These are phyloP conservation scores for Ogataea pini DNA, from an alignment of 805 yeast species.

Conservation along the genomic window DNA sequence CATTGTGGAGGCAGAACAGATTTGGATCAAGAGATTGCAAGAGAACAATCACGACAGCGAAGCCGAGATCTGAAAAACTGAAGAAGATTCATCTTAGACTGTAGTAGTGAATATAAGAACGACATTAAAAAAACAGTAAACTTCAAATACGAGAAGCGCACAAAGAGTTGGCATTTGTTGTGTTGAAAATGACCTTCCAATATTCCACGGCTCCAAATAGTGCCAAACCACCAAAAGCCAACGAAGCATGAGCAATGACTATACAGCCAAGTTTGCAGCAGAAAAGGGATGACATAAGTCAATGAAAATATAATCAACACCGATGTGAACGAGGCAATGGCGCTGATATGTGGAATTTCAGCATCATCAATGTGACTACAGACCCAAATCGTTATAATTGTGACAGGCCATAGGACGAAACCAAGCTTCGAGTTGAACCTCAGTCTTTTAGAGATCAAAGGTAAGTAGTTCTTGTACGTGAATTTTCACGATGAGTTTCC, in stretches of 20 bases:
- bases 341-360: slow-evolving; percentile 30
- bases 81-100: not conserved
- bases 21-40: slow-evolving; percentile 56
- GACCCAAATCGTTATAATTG: slow-evolving; percentile 17
- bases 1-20: slow-evolving; percentile 86
- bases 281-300: slow-evolving; percentile 31
- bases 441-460: slow-evolving; percentile 36
- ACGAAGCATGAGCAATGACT: slow-evolving; percentile 28
- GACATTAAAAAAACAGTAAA: not conserved
- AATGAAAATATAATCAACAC: slow-evolving; percentile 30
- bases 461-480: slow-evolving; percentile 41
- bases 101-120: not conserved
- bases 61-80: slow-evolving; percentile 15
- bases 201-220: slow-evolving; percentile 31
- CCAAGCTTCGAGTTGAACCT: slow-evolving; percentile 37
- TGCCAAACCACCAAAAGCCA: slow-evolving; percentile 34
- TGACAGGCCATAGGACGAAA: slow-evolving; percentile 16
- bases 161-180: slow-evolving; percentile 32
- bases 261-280: slow-evolving; percentile 24
- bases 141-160: slow-evolving; percentile 31
- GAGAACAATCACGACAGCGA: slow-evolving; percentile 30
- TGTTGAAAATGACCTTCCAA: slow-evolving; percentile 28
- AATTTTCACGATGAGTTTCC: slow-evolving; percentile 49
- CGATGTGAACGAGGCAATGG: slow-evolving; percentile 28
- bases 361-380: slow-evolving; percentile 20